Base-by-base conservation (phyloP, 192 early-diverging fungal genomes). In the Glomus cerebriforme region DNA sequence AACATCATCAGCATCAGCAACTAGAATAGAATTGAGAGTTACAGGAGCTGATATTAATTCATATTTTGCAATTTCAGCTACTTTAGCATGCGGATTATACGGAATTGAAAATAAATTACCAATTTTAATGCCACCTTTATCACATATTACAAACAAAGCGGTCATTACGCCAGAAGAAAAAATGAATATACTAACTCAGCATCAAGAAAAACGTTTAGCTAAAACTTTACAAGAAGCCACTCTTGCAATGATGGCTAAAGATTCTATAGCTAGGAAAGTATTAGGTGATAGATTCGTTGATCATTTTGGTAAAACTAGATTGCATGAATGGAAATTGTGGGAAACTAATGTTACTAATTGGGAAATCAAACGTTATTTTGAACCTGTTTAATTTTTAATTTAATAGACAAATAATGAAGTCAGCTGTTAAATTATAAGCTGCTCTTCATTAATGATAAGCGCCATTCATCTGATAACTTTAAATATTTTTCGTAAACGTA, bases 21-120 rank as follows among this genome's bases (percentile, higher is more conserved):
- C 92, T 1, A 89, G 94, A 59, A 65, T 96, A 35, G 94, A 96
- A 84, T 85, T 96, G 83, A 88, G 94, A 31, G 94, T 96, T 0
- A 81, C 90, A n/a, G 95, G 95, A 17, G 92, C 93, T 35, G 95
- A 96, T 82, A 90, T 92, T 47, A 96, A 95, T 81, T 85, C 92
- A 34, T 93, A 96, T 80, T 74, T 96, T 43, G 91, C 90, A 2
- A 88, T 92, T 71, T 91, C 92, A 45, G 92, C 90, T 24, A 87
- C 92, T 69, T 78, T 95, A 15, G 92, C 89, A 12, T 89, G 89
- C 73, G 95, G 95, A 6, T 83, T 90, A 4, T 89, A 91, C 65
- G 95, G 95, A 9, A 90, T 96, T 76, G 72, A 83, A 59, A 87
- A 89, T 37, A 83, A 88, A 39, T 75, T 93, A 77, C 58, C 80